Conservation (phyloP, 164 flowering plant species). For the Vitis rupestris region DNA sequence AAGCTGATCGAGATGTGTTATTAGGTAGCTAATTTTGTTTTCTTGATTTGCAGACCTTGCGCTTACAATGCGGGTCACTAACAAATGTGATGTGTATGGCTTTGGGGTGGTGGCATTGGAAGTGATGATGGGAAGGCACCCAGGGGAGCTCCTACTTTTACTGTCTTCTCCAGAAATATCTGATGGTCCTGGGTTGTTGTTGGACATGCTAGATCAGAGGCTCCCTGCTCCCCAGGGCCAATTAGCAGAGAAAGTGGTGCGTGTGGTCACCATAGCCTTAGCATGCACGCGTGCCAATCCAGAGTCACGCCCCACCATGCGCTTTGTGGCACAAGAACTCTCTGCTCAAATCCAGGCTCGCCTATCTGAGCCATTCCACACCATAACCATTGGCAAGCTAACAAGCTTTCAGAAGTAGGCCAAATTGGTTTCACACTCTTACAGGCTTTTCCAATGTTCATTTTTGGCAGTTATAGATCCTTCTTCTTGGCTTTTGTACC, state of each 20-base stretch:
- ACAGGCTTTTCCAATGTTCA: no score
- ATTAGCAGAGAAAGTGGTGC: slow-evolving; percentile 48
- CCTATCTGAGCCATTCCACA: not conserved
- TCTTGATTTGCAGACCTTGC: slow-evolving; percentile 51
- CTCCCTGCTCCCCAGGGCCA: slow-evolving; percentile 47
- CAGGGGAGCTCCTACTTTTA: slow-evolving; percentile 48
- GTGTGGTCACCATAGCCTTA: slow-evolving; percentile 38
- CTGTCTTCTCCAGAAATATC: slow-evolving; percentile 18
- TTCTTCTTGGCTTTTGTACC: no score
- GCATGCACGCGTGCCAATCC: slow-evolving; percentile 48
- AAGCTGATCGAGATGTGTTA: no score
- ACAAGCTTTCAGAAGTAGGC: not conserved
- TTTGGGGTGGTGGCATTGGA: slow-evolving; percentile 68
- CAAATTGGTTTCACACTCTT: not conserved
- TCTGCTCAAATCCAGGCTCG: slow-evolving; percentile 26
- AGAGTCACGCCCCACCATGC: slow-evolving; percentile 69
- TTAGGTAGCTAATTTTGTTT: not conserved
- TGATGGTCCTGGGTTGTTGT: slow-evolving; percentile 12
- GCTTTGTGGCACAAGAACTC: slow-evolving; percentile 40
- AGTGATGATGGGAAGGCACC: slow-evolving; percentile 67
- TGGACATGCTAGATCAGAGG: slow-evolving; percentile 56
- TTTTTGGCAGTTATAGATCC: no score
- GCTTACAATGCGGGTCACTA: slow-evolving; percentile 45
- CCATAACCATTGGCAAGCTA: no score
- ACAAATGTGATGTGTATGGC: slow-evolving; percentile 71